Evolutionary conservation across 2,329 filamentous ascomycete species (phyloP).

Genomic region (Talaromyces islandicus): DNA sequence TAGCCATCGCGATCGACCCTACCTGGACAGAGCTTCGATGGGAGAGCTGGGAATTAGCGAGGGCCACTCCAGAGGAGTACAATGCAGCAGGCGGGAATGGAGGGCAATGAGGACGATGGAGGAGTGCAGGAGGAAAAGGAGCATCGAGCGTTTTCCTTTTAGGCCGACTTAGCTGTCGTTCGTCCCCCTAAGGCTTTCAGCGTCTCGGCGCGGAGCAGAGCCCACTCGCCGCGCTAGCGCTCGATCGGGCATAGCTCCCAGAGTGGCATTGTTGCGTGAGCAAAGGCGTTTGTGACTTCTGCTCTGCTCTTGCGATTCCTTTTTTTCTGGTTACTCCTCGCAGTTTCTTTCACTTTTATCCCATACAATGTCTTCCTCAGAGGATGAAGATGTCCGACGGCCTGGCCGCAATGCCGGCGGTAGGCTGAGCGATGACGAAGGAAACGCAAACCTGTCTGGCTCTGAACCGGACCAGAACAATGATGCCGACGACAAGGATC

Average conservation of each 20-base stretch:
- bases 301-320: neutral
- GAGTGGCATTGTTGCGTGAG: neutral
- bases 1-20: conserved; percentile 33
- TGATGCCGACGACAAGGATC: conserved; percentile 35
- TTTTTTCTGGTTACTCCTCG: neutral
- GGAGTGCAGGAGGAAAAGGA: conserved; percentile 1
- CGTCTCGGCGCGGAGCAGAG: conserved; percentile 12
- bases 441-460: conserved; percentile 15
- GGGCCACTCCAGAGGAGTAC: neutral
- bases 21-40: conserved; percentile 3
- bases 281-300: neutral
- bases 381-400: conserved; percentile 32
- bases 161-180: conserved; percentile 6
- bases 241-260: neutral
- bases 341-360: neutral
- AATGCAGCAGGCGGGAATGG: neutral
- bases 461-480: conserved; percentile 26
- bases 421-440: conserved; percentile 21
- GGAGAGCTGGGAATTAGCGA: neutral
- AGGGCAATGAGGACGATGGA: neutral
- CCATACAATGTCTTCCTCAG: conserved; percentile 30
- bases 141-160: neutral
- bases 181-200: conserved; percentile 4
- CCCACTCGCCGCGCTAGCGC: conserved; percentile 5
- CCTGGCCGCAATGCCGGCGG: conserved; percentile 24